Base-by-base conservation (phyloP, 2,329 filamentous ascomycete genomes). In the Arachnomyces sp. region DNA sequence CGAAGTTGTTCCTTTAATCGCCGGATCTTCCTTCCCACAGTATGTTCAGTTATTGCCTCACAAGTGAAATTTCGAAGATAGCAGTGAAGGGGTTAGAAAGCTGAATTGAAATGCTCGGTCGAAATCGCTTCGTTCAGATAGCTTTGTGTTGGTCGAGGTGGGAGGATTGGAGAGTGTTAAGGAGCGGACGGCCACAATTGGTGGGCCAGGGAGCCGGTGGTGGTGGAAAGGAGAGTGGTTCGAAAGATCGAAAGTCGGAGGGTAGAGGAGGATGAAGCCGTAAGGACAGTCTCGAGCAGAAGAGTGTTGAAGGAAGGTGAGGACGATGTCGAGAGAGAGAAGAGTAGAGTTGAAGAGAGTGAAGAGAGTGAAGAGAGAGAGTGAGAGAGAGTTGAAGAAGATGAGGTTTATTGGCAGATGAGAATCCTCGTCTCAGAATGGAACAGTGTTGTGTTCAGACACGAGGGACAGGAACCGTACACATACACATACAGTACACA, bases 161-260 rank as follows among this genome's bases (percentile, higher is more conserved):
- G 18, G 18, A 30, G 29, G 15, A 38, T 30, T 33, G 39, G 16
- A 36, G 31, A 39, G 33, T 35, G 28, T 46, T 60, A 62, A 62
- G 52, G 59, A 62, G 53, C 56, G 59, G 59, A 62, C 59, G 59
- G 57, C 59, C 59, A 60, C 56, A 47, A 55, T 42, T 38, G n/a
- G 49, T 41, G 52, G 56, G 51, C 55, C 56, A 52, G 21, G 41
- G 36, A 25, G 21, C 9, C 9, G 39, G 43, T 34, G 42, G 36
- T 21, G 34, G 31, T 25, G 43, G 42, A 38, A 40, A 29, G 34
- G 38, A 44, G 36, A 34, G 31, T 42, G 34, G 31, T 5, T 25
- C 21, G 21, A 25, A 25, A 25, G 21, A 25, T 25, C 21, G 21
- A 25, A 25, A 9, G 21, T 25, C 5, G 21, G 21, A 25, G 21